phyloP scores from a whole-genome alignment of 805 yeast genomes.

The Blastobotrys parvus region DNA sequence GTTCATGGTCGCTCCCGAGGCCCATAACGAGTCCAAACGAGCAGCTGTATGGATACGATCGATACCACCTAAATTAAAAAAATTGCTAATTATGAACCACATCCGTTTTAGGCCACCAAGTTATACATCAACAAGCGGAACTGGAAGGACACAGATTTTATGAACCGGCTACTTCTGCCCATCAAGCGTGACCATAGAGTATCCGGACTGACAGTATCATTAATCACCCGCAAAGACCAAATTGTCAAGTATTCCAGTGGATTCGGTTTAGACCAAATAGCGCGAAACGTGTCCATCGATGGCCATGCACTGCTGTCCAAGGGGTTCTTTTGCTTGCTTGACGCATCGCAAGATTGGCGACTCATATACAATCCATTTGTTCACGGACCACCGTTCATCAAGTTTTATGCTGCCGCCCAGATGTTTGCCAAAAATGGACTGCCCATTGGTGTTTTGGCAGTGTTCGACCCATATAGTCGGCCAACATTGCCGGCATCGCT shows the following conservation, averaged over 20 bases:
- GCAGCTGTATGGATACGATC: constrained; percentile 37
- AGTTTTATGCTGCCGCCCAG: constrained; percentile 62
- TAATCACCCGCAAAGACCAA: constrained; percentile 43
- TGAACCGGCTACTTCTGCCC: constrained; percentile 31
- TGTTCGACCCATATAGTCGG: constrained; percentile 39
- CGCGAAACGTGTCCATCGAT: constrained; percentile 53
- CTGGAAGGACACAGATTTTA: constrained; percentile 32
- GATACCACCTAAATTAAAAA: constrained; percentile 19
- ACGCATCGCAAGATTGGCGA: constrained; percentile 68
- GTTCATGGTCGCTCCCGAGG: constrained; percentile 52
- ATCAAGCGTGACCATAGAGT: constrained; percentile 34
- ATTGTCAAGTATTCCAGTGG: constrained; percentile 42
- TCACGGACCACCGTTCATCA: constrained; percentile 48
- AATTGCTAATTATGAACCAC: neutral
- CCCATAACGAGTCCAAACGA: constrained; percentile 38
- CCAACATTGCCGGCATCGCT: constrained; percentile 11
- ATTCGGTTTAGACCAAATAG: constrained; percentile 42
- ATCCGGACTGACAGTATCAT: constrained; percentile 49
- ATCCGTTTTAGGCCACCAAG: too few species aligned
- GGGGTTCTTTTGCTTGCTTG: constrained; percentile 45
- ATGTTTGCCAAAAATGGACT: constrained; percentile 32
- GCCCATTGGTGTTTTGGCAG: constrained; percentile 49
- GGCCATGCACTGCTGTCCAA: constrained; percentile 58
- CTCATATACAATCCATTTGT: constrained; percentile 55
- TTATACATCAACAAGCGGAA: constrained; percentile 11